These are phyloP conservation scores for Botrytis aclada DNA, from an alignment of 2,329 filamentous ascomycete genomes.

Conservation along the genomic window DNA sequence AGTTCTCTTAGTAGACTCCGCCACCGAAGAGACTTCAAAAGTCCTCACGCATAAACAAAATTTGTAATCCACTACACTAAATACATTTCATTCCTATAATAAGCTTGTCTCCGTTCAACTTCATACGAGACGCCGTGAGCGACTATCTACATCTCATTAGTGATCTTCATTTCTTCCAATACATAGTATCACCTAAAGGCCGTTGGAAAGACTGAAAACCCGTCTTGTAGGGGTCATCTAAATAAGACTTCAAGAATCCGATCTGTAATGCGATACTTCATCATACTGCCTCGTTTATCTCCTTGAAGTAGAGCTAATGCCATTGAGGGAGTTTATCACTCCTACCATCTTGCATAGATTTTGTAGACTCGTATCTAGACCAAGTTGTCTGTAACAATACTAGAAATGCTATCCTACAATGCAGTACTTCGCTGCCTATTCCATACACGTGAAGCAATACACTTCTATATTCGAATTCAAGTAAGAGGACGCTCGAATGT, in stretches of 20 bases:
- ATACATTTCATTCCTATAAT: too few relatives aligned
- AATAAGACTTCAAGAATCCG: too few relatives aligned
- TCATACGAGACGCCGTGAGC: background rate
- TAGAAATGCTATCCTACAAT: background rate
- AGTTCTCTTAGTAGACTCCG: too few relatives aligned
- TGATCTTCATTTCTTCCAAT: background rate
- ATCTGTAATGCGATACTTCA: fast-evolving
- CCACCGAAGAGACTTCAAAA: too few relatives aligned
- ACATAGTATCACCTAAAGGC: background rate
- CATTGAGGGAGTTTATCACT: background rate
- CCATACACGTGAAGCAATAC: fast-evolving
- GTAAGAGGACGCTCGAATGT: background rate
- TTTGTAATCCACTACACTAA: too few relatives aligned
- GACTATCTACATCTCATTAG: background rate
- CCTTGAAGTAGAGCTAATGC: background rate
- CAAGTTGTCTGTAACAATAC: fast-evolving
- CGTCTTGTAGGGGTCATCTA: too few relatives aligned
- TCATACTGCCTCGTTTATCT: background rate
- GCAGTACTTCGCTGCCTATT: background rate
- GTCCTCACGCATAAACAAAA: too few relatives aligned
- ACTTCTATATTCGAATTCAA: fast-evolving
- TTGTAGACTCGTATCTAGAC: background rate
- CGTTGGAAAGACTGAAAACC: fast-evolving
- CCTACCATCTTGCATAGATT: fast-evolving
- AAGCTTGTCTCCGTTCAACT: fast-evolving